Percentiles rank a stretch among this genome's conserved stretches.
Conservation (phyloP, 1,284 basidiomycete genomes). For the Pholiota adiposa region DNA sequence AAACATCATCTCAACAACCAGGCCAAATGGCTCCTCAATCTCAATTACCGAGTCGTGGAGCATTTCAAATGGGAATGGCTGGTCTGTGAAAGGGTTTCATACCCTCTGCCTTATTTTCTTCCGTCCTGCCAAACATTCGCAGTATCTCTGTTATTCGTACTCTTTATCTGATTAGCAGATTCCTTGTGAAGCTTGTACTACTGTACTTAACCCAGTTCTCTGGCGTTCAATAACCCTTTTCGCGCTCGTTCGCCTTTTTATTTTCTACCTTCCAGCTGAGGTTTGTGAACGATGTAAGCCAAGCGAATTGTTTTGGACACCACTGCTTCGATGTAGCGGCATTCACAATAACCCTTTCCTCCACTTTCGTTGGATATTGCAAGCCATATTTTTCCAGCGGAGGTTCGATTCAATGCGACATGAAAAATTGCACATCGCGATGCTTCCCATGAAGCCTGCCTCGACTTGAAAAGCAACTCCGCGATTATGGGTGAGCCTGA, state of each 20-base stretch:
- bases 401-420: slow-evolving; percentile 13
- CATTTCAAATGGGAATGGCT: slow-evolving; percentile 49
- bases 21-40: slow-evolving; percentile 33
- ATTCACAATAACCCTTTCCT: too few relatives aligned
- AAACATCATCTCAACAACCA: slow-evolving; percentile 27
- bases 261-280: background rate
- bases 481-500: slow-evolving; percentile 21
- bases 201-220: slow-evolving; percentile 27
- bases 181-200: slow-evolving; percentile 28
- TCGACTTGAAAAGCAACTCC: slow-evolving; percentile 18
- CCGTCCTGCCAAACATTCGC: slow-evolving; percentile 21
- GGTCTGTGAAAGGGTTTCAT: slow-evolving; percentile 35
- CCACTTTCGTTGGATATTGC: background rate
- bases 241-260: background rate
- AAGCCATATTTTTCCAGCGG: background rate
- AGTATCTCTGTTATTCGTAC: slow-evolving; percentile 28
- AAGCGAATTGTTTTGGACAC: background rate
- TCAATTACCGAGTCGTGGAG: slow-evolving; percentile 44
- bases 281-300: background rate
- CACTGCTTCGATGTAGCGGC: background rate
- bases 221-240: slow-evolving; percentile 22
- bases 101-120: slow-evolving; percentile 18
- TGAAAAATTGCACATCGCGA: slow-evolving; percentile 10
- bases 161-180: slow-evolving; percentile 21
- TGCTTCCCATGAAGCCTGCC: slow-evolving; percentile 7